These are phyloP conservation scores for Apiotrichum gamsii DNA, from an alignment of 1,284 basidiomycete genomes.

Conservation along the genomic window DNA sequence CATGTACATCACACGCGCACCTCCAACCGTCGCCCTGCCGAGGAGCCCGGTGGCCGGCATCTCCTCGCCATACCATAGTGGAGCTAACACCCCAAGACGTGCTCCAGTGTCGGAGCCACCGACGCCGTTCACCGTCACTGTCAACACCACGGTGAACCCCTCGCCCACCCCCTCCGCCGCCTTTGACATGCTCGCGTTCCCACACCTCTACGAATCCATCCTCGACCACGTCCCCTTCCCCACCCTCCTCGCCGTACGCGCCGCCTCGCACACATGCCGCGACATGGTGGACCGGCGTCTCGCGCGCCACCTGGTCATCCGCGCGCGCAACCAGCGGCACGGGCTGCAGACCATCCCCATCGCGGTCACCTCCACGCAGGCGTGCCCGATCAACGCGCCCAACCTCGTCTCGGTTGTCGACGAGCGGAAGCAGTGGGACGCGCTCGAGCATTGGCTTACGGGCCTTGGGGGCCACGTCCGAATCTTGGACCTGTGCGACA, in stretches of 20 bases:
- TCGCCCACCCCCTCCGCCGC: no score
- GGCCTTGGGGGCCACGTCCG: background rate
- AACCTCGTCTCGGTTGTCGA: background rate
- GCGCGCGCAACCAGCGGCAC: no score
- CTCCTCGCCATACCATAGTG: no score
- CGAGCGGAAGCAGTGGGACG: background rate
- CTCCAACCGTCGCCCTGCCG: no score
- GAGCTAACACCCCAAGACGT: no score
- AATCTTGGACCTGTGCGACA: background rate
- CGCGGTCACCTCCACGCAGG: background rate
- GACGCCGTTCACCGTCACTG: no score
- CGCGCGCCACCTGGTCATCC: constrained; percentile 3
- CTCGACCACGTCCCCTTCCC: background rate
- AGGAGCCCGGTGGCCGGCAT: no score
- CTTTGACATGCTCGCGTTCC: no score
- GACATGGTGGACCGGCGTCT: constrained; percentile 1
- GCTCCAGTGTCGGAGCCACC: no score
- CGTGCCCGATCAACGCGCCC: background rate
- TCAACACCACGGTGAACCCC: no score
- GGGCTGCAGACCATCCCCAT: no score
- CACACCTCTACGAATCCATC: constrained; percentile 2
- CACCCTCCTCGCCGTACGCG: constrained; percentile 1
- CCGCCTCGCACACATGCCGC: background rate
- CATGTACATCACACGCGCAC: no score
- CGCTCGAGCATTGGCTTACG: background rate